phyloP scores from a whole-genome alignment of 768 basidiomycete species.

The Mycena haematopus region DNA sequence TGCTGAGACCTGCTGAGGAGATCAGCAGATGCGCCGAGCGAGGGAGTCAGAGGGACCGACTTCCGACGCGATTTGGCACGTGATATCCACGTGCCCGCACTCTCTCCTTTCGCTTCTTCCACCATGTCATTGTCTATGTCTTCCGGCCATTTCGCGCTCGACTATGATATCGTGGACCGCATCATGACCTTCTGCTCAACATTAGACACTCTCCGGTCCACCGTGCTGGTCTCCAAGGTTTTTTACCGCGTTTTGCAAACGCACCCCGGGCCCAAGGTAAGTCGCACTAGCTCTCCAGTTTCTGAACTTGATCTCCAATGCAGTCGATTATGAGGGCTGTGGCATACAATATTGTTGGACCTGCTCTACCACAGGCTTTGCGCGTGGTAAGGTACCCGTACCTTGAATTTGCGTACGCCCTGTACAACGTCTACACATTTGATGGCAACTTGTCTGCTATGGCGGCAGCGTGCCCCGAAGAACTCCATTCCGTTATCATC shows the following conservation, averaged over 20 bases:
- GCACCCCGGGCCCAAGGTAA: conserved; percentile 30
- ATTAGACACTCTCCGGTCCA: conserved; percentile 31
- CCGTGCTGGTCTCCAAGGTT: conserved; percentile 31
- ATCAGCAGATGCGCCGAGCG: no score
- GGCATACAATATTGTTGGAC: conserved; percentile 35
- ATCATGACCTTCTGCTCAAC: conserved; percentile 33
- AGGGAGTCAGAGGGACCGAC: no score
- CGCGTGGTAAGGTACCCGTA: conserved; percentile 23
- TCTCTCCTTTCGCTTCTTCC: no score
- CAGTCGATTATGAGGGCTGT: conserved; percentile 16
- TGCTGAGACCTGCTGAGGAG: no score
- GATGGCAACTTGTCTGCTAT: not conserved
- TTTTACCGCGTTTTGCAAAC: conserved; percentile 32
- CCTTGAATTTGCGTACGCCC: not conserved
- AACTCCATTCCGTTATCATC: not conserved
- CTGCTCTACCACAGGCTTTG: conserved; percentile 35
- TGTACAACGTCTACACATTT: no score
- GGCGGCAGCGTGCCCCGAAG: conserved; percentile 9
- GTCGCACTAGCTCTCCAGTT: not conserved
- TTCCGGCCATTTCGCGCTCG: not conserved
- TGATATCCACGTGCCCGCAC: no score
- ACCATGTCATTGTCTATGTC: no score
- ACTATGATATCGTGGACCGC: conserved; percentile 36
- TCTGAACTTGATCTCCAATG: not conserved
- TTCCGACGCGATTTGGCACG: no score